These are phyloP conservation scores for Colletotrichum euphorbiae DNA, from an alignment of 2,329 filamentous ascomycete species.

Conservation along the genomic window DNA sequence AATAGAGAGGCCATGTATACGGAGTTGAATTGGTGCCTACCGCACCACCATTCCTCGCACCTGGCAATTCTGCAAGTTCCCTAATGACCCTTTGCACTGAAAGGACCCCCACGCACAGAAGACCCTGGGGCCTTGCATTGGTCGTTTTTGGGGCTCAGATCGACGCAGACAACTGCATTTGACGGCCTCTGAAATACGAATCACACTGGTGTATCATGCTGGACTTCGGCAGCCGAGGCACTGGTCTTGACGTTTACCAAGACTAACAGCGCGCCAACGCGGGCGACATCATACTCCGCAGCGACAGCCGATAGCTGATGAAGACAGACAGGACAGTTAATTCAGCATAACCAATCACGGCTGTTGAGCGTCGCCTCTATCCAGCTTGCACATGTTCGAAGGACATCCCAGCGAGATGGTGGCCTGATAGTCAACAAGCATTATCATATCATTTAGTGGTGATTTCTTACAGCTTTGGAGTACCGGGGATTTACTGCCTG, in stretches of 20 bases:
- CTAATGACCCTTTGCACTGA: slow-evolving; percentile 3
- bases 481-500: slow-evolving; percentile 32
- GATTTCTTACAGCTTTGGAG: slow-evolving; percentile 38
- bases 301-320: slow-evolving; percentile 1
- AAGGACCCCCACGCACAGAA: slow-evolving; percentile 28
- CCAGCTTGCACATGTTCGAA: background rate
- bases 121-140: slow-evolving; percentile 26
- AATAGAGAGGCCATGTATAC: slow-evolving; percentile 9
- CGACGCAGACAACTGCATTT: slow-evolving; percentile 14
- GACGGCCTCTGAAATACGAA: slow-evolving; percentile 16
- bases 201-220: background rate
- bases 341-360: slow-evolving; percentile 1
- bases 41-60: slow-evolving; percentile 15
- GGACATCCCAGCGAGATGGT: slow-evolving; percentile 1
- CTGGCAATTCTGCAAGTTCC: slow-evolving; percentile 6
- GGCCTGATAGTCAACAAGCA: slow-evolving; percentile 32
- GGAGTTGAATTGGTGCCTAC: slow-evolving; percentile 15
- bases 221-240: slow-evolving; percentile 1
- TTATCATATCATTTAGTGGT: slow-evolving; percentile 37
- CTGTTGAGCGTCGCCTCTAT: slow-evolving; percentile 1
- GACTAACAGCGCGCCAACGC: background rate
- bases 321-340: no score
- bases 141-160: background rate
- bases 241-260: background rate
- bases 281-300: slow-evolving; percentile 11